Evolutionary conservation across 2,329 filamentous ascomycete genomes (phyloP), one percentile per base, ranked within the genome.

Genomic region (Colletotrichum trifolii): DNA sequence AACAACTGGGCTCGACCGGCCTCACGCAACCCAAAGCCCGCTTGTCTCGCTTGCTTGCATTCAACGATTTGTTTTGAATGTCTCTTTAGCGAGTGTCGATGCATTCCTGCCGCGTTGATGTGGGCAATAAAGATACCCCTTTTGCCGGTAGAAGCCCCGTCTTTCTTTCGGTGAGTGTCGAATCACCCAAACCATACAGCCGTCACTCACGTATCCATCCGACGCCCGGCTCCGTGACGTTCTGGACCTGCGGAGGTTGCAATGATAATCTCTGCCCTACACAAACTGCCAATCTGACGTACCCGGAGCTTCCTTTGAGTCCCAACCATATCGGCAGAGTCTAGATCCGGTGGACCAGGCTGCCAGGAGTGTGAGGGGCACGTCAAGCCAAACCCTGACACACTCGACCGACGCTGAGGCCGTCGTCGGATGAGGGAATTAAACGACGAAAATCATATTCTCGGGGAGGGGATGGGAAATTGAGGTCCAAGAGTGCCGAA

Each of bases 381-480:
- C 15, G 56, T 54, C 43, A 49, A 43, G 15, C 35, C 13, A 48
- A 12, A 15, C 35, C 45, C 40, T 54, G 33, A 42, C 47, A 59
- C n/a, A 34, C 33, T 33, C 13, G 38, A 61, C 17, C 25, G 46
- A 15, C 46, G 62, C 57, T 52, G 46, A 52, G 58, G 25, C 63
- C 58, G 33, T 57, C 40, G 42, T 36, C 17, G 35, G 46, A 63
- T 12, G 50, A 48, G 47, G 42, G 40, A 62, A 47, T 65, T 46
- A 39, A 15, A 10, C 39, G 13, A 36, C 8, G 39, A 46, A 53
- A 47, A 17, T 17, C 36, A 43, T 64, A 11, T 15, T 39, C 35
- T 46, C 7, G 4, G 45, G 42, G 36, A 33, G 49, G 8, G 53
- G n/a, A 66, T 66, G 64, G 64, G 60, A 50, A 64, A 66, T 64